Evolutionary conservation across 164 flowering plant genomes (phyloP).

Genomic region (Taxillus chinensis): DNA sequence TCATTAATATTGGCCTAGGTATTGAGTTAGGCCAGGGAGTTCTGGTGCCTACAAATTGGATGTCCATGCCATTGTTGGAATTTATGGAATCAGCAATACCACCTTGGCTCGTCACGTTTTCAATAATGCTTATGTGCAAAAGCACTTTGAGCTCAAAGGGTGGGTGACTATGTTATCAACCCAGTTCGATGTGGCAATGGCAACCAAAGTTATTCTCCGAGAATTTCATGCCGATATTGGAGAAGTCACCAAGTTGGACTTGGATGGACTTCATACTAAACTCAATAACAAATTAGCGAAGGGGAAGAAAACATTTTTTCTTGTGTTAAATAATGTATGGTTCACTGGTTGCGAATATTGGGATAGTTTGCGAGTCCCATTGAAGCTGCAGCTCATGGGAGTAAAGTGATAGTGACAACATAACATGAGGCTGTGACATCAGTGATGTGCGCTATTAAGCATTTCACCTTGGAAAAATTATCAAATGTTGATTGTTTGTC

Average conservation of each 20-base stretch:
- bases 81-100: conserved; percentile 22
- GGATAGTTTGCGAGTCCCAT: not conserved
- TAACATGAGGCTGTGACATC: not conserved
- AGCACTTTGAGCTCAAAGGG: conserved; percentile 7
- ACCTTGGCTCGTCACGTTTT: conserved; percentile 16
- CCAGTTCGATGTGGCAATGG: conserved; percentile 6
- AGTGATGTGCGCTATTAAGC: not conserved
- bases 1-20: too few relatives aligned
- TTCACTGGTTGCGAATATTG: conserved; percentile 3
- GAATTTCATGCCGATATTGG: not conserved
- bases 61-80: conserved; percentile 16
- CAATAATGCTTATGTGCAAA: conserved; percentile 7
- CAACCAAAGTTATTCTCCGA: conserved; percentile 5
- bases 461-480: not conserved
- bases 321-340: conserved; percentile 17
- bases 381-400: not conserved
- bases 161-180: conserved; percentile 8
- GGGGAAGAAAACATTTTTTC: conserved; percentile 5
- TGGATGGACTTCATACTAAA: conserved; percentile 1
- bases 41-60: not conserved
- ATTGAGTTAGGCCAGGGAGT: too few relatives aligned
- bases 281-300: not conserved
- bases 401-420: conserved; percentile 15
- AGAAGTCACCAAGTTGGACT: not conserved
- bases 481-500: conserved; percentile 7